These are phyloP conservation scores for Mycena galopus DNA, from an alignment of 768 basidiomycete genomes.

Conservation along the genomic window DNA sequence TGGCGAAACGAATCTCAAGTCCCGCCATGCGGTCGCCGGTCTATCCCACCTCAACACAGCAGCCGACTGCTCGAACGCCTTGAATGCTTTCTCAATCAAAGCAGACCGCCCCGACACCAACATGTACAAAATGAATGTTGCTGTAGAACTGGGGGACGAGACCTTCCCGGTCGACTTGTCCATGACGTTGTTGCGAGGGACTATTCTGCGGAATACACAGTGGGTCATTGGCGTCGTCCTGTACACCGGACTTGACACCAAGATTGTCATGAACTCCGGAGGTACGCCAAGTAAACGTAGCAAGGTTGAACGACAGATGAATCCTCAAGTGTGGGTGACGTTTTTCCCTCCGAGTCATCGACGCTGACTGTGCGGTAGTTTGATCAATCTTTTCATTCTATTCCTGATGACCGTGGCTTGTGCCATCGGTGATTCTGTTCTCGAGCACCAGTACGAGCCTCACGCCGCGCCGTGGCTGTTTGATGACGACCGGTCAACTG, in stretches of 20 bases:
- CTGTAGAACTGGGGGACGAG: conserved; percentile 70
- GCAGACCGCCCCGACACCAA: conserved; percentile 91
- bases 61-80: conserved; percentile 65
- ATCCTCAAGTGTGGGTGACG: conserved; percentile 91
- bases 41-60: conserved; percentile 83
- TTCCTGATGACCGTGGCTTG: conserved; percentile 86
- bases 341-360: neutral
- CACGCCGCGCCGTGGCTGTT: conserved; percentile 87
- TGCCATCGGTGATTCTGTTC: conserved; percentile 84
- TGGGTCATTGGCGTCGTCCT: conserved; percentile 96
- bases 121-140: conserved; percentile 92
- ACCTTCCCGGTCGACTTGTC: conserved; percentile 81
- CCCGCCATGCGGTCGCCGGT: conserved; percentile 83
- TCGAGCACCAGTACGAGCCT: conserved; percentile 78
- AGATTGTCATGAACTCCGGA: conserved; percentile 96
- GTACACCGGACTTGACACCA: conserved; percentile 92
- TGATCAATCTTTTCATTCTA: conserved; percentile 87
- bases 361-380: conserved; percentile 54
- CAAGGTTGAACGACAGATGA: conserved; percentile 96
- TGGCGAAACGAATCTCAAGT: conserved; percentile 98
- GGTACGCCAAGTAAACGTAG: conserved; percentile 94
- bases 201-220: conserved; percentile 92
- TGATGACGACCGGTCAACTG: conserved; percentile 68
- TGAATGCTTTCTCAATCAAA: conserved; percentile 77
- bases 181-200: conserved; percentile 89